phyloP scores from a whole-genome alignment of 257 asterid genomes.

The Ajuga chamaepitys region DNA sequence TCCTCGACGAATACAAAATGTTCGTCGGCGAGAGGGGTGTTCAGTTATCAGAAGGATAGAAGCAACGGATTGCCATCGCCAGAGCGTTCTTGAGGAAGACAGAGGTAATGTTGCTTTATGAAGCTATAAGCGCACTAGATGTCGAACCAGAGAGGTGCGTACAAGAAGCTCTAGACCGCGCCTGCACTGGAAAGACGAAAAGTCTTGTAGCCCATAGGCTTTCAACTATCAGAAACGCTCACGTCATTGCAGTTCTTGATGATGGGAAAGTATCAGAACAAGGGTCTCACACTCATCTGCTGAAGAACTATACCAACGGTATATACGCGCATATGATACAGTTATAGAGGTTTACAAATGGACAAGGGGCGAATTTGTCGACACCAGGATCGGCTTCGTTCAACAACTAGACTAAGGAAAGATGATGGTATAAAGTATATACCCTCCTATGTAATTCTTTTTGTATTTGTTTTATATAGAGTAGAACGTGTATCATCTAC shows the following conservation, averaged over 20 bases:
- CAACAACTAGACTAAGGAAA: too few species aligned
- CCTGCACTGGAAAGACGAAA: slow-evolving; percentile 68
- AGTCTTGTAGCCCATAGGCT: slow-evolving; percentile 73
- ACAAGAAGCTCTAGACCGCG: slow-evolving; percentile 35
- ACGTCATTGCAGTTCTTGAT: slow-evolving; percentile 69
- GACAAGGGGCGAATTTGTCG: slow-evolving; percentile 35
- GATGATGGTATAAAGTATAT: too few species aligned
- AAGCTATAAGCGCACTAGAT: slow-evolving; percentile 85
- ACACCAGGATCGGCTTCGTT: too few species aligned
- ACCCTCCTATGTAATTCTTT: too few species aligned
- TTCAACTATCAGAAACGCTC: slow-evolving; percentile 62
- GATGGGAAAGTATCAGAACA: slow-evolving; percentile 87
- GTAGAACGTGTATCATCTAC: slow-evolving; percentile 27
- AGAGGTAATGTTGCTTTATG: too few species aligned
- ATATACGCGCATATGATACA: slow-evolving; percentile 77
- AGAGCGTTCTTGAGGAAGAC: slow-evolving; percentile 66
- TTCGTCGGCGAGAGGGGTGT: slow-evolving; percentile 71
- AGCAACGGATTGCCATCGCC: slow-evolving; percentile 77
- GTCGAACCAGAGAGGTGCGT: slow-evolving; percentile 36
- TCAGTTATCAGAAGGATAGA: slow-evolving; percentile 85
- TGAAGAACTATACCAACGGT: slow-evolving; percentile 63
- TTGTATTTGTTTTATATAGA: slow-evolving; percentile 34
- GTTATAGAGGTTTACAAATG: slow-evolving; percentile 56
- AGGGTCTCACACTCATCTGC: slow-evolving; percentile 77
- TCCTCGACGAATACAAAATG: slow-evolving; percentile 41